Base-by-base conservation (phyloP, 2,329 filamentous ascomycete species). In the Scolecobasidium constrictum region DNA sequence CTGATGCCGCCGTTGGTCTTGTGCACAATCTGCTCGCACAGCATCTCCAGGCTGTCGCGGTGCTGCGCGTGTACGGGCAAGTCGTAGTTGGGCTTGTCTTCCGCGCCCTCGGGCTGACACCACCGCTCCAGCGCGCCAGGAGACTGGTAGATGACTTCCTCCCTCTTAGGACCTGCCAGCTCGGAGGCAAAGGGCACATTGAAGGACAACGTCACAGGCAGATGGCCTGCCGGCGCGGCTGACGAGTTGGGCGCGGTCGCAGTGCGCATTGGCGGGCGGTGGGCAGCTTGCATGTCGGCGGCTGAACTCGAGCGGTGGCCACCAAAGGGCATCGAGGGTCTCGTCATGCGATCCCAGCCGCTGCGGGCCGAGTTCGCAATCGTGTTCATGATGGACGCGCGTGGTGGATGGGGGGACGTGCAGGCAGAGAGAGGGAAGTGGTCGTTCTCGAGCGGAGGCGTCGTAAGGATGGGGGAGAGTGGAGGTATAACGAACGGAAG, bases 151-250 rank as follows among this genome's bases (percentile, higher is more conserved):
- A 96, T 76, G 55, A 98, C 86, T 63, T 96, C 88, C 63, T 95
- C 87, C 52, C 83, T 83, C 56, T 96, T 87, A 49, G 92, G 92
- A 23, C 92, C 92, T 49, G 85, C 77, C 48, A 98, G 78, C 56
- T 90, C 90, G 50, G 86, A 94, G 53, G 87, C 81, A 66, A 96
- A 95, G 47, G 92, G 92, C 38, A 98, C 83, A 60, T 95, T 96
- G 78, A 98, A 96, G 50, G 86, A 90, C 61, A 94, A 82, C 64
- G 93, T 86, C 63, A 96, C 85, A 51, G 78, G 79, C 41, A 81
- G 72, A 60, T 90, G 83, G 57, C 81, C 74, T 46, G 82, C 77
- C 51, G 83, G 79, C 54, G 79, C 64, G 38, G 56, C 51, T 7
- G 57, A 55, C 9, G 60, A 23, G 45, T 16, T 23, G 11, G 36